Conservation (phyloP, 2,329 filamentous ascomycete species). For the Fusarium xyrophilum region DNA sequence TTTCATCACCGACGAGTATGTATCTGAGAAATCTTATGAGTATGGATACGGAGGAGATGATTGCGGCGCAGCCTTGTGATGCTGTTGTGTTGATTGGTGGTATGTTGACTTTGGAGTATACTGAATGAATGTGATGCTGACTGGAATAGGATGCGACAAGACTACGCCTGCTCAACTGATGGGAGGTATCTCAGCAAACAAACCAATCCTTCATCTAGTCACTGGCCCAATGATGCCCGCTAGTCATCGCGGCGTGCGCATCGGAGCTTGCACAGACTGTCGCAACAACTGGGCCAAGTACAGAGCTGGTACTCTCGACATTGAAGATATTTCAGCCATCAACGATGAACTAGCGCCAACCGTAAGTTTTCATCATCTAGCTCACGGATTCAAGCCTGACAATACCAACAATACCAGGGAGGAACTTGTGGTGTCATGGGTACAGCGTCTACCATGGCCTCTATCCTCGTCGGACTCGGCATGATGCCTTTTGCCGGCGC, state of each 20-base stretch:
- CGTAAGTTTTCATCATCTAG: constrained; percentile 47
- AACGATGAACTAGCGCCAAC: constrained; percentile 78
- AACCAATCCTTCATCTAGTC: constrained; percentile 71
- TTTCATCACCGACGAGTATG: constrained; percentile 76
- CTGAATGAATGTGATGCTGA: neutral
- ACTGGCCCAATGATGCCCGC: constrained; percentile 81
- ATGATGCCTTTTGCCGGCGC: constrained; percentile 79
- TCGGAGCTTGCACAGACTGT: constrained; percentile 79
- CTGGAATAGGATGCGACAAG: constrained; percentile 69
- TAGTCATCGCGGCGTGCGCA: constrained; percentile 66
- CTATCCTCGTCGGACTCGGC: constrained; percentile 82
- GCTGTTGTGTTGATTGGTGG: constrained; percentile 72
- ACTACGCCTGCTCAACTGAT: constrained; percentile 77
- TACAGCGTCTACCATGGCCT: constrained; percentile 90
- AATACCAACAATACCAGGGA: constrained; percentile 53
- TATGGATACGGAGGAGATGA: constrained; percentile 84
- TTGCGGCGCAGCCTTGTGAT: constrained; percentile 73
- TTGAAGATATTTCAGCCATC: constrained; percentile 73
- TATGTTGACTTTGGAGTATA: constrained; percentile 36
- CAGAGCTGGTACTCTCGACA: constrained; percentile 69
- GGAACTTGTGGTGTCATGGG: constrained; percentile 93
- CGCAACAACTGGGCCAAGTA: constrained; percentile 76
- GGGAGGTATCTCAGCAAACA: constrained; percentile 77
- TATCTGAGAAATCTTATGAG: constrained; percentile 77
- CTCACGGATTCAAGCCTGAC: too few relatives aligned